Evolutionary conservation across 2,329 filamentous ascomycete genomes (phyloP).

Genomic region (Botrytis tulipae): DNA sequence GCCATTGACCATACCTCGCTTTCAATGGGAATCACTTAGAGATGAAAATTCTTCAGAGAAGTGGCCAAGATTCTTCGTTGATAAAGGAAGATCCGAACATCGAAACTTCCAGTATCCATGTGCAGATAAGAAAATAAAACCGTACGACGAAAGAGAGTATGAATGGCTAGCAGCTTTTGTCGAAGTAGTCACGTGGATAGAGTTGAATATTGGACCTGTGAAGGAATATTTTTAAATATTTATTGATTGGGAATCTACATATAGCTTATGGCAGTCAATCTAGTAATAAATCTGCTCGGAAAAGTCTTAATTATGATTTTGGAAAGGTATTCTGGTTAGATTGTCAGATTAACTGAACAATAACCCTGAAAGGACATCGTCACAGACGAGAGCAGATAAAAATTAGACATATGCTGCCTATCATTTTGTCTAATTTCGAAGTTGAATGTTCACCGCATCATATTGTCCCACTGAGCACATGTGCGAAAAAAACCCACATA

Average conservation of each 20-base stretch:
- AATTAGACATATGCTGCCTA: neutral
- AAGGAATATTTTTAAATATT: neutral
- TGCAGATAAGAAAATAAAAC: neutral
- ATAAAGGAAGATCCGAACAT: neutral
- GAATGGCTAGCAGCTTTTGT: slow-evolving; percentile 27
- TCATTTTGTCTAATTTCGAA: neutral
- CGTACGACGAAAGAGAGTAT: slow-evolving; percentile 24
- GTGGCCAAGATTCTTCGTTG: slow-evolving; percentile 2
- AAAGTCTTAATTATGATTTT: neutral
- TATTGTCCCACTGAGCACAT: too few relatives aligned
- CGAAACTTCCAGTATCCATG: neutral
- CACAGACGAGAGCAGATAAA: neutral
- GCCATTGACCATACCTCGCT: neutral
- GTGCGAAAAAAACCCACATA: neutral
- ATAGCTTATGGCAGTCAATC: neutral
- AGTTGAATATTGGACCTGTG: slow-evolving; percentile 13
- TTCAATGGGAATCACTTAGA: neutral
- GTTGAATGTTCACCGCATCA: too few relatives aligned
- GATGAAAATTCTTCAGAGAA: neutral
- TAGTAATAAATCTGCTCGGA: neutral
- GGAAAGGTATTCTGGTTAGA: neutral
- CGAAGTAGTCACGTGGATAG: slow-evolving; percentile 27
- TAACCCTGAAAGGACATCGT: neutral
- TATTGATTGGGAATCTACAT: too few relatives aligned
- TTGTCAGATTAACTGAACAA: neutral